Evolutionary conservation across 1,284 basidiomycete genomes (phyloP), one percentile per base, ranked within the genome.

Genomic region (Heterobasidion occidentale): DNA sequence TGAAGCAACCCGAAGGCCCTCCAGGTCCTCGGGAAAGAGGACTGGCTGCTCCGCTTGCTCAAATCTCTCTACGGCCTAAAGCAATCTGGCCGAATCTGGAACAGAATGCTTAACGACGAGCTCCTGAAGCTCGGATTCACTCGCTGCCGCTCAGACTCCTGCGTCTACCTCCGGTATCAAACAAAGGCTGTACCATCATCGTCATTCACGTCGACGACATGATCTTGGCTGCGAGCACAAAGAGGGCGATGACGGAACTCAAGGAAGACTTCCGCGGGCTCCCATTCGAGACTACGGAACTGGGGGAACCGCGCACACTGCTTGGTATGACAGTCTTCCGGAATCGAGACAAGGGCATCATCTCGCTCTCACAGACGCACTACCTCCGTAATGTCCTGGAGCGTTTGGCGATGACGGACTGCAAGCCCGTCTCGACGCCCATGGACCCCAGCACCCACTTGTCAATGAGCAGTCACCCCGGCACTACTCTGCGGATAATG

Each of bases 51-150:
- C 11, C 52, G 35, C 14, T 51, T 62, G 8, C 45, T n/a, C 11
- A 61, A 61, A 44, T 52, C 58, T 2, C 36, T 64, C 9, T 70
- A 70, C 54, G 64, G 69, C 7, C 60, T 71, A 6, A 66, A 66
- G 54, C 69, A 70, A 56, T 64, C 69, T 0, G 67, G 64, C 5
- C 53, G 61, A 3, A 36, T 50, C 4, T 70, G 66, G 64, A 36
- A 57, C 55, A 19, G 51, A 15, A 60, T 59, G 27, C 48, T 67
- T 15, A 50, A 59, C 19, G 3, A 34, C 4, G 36, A 44, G 3
- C 51, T 67, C 17, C 14, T 15, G 20, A 14, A 46, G 2, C 36
- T 64, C 38, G 51, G 52, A 0, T 63, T 59, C 46, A 56, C 54
- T 3, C 47, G 55, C n/a, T 35, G 51, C 7, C 12, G 44, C 14